phyloP scores from a whole-genome alignment of 2,329 filamentous ascomycete species.

The Aspergillus nomiae region DNA sequence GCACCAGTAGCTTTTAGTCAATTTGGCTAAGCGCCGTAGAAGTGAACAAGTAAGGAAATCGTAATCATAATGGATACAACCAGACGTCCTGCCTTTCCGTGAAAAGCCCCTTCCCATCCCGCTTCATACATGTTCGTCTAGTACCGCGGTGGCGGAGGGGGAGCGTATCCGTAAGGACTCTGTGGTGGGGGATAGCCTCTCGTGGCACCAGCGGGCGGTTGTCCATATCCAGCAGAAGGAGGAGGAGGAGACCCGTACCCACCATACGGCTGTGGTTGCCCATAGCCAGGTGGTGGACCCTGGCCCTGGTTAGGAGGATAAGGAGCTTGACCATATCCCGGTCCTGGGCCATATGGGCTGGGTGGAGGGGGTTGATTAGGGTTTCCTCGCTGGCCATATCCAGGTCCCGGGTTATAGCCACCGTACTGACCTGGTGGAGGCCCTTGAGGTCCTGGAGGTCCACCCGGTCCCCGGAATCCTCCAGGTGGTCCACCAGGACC shows the following conservation, averaged over 20 bases:
- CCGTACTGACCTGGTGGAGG: constrained; percentile 43
- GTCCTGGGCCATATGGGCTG: constrained; percentile 9
- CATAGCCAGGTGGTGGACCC: constrained; percentile 21
- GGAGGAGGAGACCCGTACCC: constrained; percentile 25
- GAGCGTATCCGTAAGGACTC: constrained; percentile 24
- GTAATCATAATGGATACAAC: neutral
- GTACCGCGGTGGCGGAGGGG: constrained; percentile 28
- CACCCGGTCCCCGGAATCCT: neutral
- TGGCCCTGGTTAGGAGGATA: constrained; percentile 11
- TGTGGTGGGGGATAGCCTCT: constrained; percentile 14
- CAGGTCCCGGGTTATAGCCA: constrained; percentile 27
- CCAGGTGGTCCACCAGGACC: no score
- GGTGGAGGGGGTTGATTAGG: constrained; percentile 17
- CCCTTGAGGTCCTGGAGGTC: constrained; percentile 17
- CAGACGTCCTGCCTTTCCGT: neutral
- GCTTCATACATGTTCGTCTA: constrained; percentile 20
- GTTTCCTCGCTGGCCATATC: constrained; percentile 23
- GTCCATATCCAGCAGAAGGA: constrained; percentile 19
- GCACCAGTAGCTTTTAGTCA: neutral
- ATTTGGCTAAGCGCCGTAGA: neutral
- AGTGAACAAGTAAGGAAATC: neutral
- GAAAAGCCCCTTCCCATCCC: neutral
- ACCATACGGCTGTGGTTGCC: constrained; percentile 24
- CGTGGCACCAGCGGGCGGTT: constrained; percentile 11
- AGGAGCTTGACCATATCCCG: constrained; percentile 17